Percentiles rank a stretch among this genome's conserved stretches.
Evolutionary conservation across 495 filamentous ascomycete genomes (phyloP).

Genomic region (Lichina pygmaea): DNA sequence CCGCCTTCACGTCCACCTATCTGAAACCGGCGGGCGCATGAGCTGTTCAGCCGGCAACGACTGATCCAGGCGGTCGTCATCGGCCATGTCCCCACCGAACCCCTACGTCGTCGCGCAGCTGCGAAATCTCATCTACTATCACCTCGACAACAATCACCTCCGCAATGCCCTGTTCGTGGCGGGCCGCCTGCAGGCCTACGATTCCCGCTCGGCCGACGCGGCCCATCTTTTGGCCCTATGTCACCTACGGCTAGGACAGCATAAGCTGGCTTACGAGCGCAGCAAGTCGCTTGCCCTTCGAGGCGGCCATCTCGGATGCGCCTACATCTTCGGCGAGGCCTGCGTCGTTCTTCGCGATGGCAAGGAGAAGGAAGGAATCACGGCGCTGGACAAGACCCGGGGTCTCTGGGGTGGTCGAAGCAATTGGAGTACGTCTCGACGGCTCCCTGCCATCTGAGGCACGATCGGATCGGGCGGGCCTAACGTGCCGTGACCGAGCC

Average conservation of each 20-base stretch:
- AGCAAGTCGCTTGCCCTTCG: slow-evolving; percentile 32
- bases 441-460: not conserved
- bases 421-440: slow-evolving; percentile 31
- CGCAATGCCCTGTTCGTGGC: slow-evolving; percentile 82
- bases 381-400: slow-evolving; percentile 50
- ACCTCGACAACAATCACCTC: slow-evolving; percentile 71
- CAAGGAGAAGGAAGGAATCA: slow-evolving; percentile 50
- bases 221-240: slow-evolving; percentile 62
- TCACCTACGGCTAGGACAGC: slow-evolving; percentile 54
- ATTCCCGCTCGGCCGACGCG: slow-evolving; percentile 51
- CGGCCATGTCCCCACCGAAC: slow-evolving; percentile 43
- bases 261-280: slow-evolving; percentile 45
- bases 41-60: no score
- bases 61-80: not conserved
- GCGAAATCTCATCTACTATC: slow-evolving; percentile 66
- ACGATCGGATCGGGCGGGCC: not conserved
- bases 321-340: slow-evolving; percentile 74
- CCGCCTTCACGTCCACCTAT: no score
- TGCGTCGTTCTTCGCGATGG: slow-evolving; percentile 40
- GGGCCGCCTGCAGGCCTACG: slow-evolving; percentile 59
- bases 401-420: slow-evolving; percentile 41
- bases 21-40: no score
- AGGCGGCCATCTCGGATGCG: slow-evolving; percentile 58
- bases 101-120: slow-evolving; percentile 44
- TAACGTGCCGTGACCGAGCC: not conserved